Evolutionary conservation across 2,329 filamentous ascomycete genomes (phyloP), one percentile per base, ranked within the genome.

Genomic region (Fusarium tupiense): DNA sequence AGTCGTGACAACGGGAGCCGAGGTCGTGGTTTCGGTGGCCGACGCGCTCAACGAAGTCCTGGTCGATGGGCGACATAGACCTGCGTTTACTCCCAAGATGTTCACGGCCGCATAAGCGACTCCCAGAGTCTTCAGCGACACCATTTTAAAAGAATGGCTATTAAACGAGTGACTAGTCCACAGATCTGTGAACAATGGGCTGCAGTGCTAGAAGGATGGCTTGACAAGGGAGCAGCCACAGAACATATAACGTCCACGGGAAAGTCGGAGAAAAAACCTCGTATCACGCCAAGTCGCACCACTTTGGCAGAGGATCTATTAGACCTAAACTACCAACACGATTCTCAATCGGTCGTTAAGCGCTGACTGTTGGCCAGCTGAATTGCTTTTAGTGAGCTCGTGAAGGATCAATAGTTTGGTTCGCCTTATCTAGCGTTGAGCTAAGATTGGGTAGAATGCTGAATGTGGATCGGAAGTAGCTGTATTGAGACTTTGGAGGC

Each of bases 71-170:
- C 64, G 64, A 13, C 64, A 67, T 1, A 49, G 44, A 19, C 64
- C 43, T 13, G 64, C 64, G 2, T 67, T 29, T 3, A 66, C 64
- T 5, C 61, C 61, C 33, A 66, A 4, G 2, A 67, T 3, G n/a
- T 52, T 67, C 3, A 3, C 31, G 2, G 50, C 44, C 6, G 31
- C 64, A 67, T 66, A 66, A 24, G 26, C 61, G n/a, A 52, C 50
- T 2, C n/a, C 61, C 31, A 67, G 17, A 24, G 31, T 5, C n/a
- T 60, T 67, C 6, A 67, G 4, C 13, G 50, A 67, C n/a, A 67
- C 64, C 64, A 67, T 67, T 40, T 59, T 40, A 14, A 46, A 66
- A 11, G 64, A 67, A n/a, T 29, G 64, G 41, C 41, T 56, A 31
- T 20, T 26, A 24, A 50, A 53, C 17, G 58, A 40, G 11, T n/a